Evolutionary conservation across 768 basidiomycete genomes (phyloP), one percentile per base, ranked within the genome.

Genomic region (Zangia roseola): DNA sequence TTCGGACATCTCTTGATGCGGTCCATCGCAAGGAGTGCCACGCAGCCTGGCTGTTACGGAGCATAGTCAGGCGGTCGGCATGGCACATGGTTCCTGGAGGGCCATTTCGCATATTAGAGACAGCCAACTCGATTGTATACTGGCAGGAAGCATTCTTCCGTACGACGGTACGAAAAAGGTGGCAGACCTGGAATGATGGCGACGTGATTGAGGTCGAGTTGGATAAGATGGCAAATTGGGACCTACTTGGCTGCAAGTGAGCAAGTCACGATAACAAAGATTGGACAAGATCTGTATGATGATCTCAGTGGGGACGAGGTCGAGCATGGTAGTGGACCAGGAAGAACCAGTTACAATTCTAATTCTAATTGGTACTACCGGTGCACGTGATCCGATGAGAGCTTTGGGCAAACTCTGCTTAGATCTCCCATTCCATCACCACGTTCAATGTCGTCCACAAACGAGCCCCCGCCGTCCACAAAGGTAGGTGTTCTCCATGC

Each of bases 61-160:
- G 69, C 28, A 62, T 53, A 8, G 67, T 50, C 17, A 80, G 65
- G 23, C 74, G 71, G 28, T 69, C 67, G 2, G 68, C 60, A 3
- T 67, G 48, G 16, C 60, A 52, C 17, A 69, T 39, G 17, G 28
- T 36, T 40, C 65, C 59, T 8, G 61, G 60, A 23, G 67, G 56
- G 19, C 76, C 75, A 49, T 76, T 63, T 44, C 65, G 64, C 61
- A 75, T 69, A 17, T 77, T 74, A 13, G 74, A 63, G 4, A 69
- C 63, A 14, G 71, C 72, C 10, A 82, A 72, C 44, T 80, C 75
- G 40, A 80, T 72, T 16, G 51, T 63, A 40, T 76, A 75, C 51
- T 73, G 73, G 38, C 75, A 66, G 6, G 49, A 52, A 6, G 71
- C 62, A 20, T 67, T 70, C 19, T 55, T 43, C 19, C 54, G 62